These are phyloP conservation scores for Auxenochlorella pyrenoidosa DNA, from an alignment of 139 green algal species.

Conservation along the genomic window DNA sequence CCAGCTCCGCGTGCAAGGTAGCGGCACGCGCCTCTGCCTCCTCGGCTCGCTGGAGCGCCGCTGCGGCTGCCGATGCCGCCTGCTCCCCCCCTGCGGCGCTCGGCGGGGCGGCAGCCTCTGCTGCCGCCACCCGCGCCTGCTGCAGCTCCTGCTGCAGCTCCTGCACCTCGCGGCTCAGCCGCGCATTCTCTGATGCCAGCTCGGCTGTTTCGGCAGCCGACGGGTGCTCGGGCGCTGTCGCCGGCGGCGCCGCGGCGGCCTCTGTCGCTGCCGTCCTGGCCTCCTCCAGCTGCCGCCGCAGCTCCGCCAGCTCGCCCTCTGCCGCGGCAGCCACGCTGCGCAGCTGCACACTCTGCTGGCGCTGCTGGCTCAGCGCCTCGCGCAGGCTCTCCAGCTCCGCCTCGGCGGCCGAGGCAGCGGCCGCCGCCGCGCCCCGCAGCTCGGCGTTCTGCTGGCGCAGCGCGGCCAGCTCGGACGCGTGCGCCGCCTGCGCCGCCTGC, in stretches of 20 bases:
- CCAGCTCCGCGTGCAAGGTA: neutral
- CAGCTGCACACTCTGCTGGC: constrained; percentile 13
- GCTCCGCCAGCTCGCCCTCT: constrained; percentile 6
- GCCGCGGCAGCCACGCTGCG: neutral
- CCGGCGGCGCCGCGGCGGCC: no score
- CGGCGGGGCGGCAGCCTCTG: neutral
- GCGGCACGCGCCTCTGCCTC: neutral
- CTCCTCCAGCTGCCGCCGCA: constrained; percentile 8
- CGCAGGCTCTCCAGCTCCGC: neutral
- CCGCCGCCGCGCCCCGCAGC: neutral
- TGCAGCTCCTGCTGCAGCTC: constrained; percentile 2
- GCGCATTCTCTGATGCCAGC: constrained; percentile 12
- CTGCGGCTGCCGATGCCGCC: neutral
- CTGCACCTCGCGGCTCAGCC: neutral
- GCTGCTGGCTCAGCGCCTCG: neutral
- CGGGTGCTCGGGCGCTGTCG: neutral
- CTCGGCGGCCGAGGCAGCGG: neutral
- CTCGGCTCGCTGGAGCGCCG: neutral
- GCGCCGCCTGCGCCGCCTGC: constrained; percentile 7
- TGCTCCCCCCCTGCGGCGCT: no score
- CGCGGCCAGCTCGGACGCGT: neutral
- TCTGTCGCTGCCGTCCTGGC: neutral
- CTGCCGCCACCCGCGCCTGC: neutral
- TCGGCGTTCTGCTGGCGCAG: constrained; percentile 3
- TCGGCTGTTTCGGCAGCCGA: neutral